Evolutionary conservation across 176 grass and related monocot species (phyloP), one percentile per base, ranked within the genome.

Genomic region (Juncus inflexus): DNA sequence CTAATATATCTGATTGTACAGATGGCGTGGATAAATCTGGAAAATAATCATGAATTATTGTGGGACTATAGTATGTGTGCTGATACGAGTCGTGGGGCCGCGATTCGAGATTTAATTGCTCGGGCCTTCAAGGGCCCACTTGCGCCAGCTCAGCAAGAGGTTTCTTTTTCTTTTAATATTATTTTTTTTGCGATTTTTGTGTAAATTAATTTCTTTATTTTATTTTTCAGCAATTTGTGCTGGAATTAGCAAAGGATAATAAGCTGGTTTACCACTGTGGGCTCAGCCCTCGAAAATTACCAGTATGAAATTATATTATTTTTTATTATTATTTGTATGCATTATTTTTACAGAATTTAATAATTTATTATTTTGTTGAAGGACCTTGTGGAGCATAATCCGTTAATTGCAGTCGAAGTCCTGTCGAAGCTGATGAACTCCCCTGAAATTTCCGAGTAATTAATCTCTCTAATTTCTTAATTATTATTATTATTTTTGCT

Each of bases 331-430:
- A 49, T 76, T 40, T 52, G 1, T 28, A 28, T 28, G 1, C 1
- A 28, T 28, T 28, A 1, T 28, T 28, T 28, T 28, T 28, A 28
- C 1, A 28, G 36, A 45, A 71, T 35, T 28, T 35, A 41, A 70
- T 28, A 52, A 69, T 64, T 67, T 70, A 0, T 6, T 9, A 60
- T 62, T 69, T 51, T 47, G 8, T 79, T 86, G 78, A 67, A 97
- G 92, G 82, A 91, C 51, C 92, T 97, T 72, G 85, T 97, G 78
- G 92, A 97, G 75, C 79, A 97, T 71, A 97, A 97, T 75, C 87
- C 87, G 41, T 65, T 77, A 47, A 69, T 89, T 74, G 87, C 84
- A 61, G 87, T 97, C 9, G 92, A 89, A 75, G 67, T 97, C 71
- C 87, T 97, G 50, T 89, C 87, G 66, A 91, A 97, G 67, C 60